Conservation (phyloP, 306 rosid genomes). For the Prosopis cineraria region DNA sequence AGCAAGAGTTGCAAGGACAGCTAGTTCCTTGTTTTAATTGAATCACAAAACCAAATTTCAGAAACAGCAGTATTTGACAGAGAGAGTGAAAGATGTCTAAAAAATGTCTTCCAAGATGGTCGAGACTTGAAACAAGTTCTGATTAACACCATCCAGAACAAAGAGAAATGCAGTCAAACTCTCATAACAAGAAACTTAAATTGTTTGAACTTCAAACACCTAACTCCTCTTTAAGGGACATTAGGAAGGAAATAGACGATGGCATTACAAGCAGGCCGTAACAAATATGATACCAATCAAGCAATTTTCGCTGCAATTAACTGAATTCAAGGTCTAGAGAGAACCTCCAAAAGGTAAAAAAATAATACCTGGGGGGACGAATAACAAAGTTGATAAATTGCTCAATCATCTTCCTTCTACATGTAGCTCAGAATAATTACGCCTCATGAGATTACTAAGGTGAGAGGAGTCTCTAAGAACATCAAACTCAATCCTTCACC, state of each 20-base stretch:
- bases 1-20: slow-evolving; percentile 21
- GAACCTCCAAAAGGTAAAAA: slow-evolving; percentile 11
- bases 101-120: slow-evolving; percentile 22
- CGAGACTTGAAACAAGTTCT: slow-evolving; percentile 1
- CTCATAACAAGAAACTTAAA: slow-evolving; percentile 19
- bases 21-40: slow-evolving; percentile 20
- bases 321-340: slow-evolving; percentile 20
- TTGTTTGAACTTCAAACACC: slow-evolving; percentile 27
- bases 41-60: slow-evolving; percentile 5
- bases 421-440: slow-evolving; percentile 49
- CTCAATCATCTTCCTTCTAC: slow-evolving; percentile 73
- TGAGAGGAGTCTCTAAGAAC: slow-evolving; percentile 45
- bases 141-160: background rate
- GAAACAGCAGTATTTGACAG: background rate
- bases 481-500: slow-evolving; percentile 36
- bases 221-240: slow-evolving; percentile 17
- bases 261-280: slow-evolving; percentile 6
- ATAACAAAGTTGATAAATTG: slow-evolving; percentile 91
- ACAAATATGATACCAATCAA: slow-evolving; percentile 30
- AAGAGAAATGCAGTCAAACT: slow-evolving; percentile 11
- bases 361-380: slow-evolving; percentile 94
- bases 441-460: slow-evolving; percentile 46
- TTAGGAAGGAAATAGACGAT: slow-evolving; percentile 19
- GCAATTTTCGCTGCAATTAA: slow-evolving; percentile 29
- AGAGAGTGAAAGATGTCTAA: slow-evolving; percentile 7